These are phyloP conservation scores for Pseudopyrenochaeta lycopersici DNA, from an alignment of 2,329 filamentous ascomycete genomes.

Conservation along the genomic window DNA sequence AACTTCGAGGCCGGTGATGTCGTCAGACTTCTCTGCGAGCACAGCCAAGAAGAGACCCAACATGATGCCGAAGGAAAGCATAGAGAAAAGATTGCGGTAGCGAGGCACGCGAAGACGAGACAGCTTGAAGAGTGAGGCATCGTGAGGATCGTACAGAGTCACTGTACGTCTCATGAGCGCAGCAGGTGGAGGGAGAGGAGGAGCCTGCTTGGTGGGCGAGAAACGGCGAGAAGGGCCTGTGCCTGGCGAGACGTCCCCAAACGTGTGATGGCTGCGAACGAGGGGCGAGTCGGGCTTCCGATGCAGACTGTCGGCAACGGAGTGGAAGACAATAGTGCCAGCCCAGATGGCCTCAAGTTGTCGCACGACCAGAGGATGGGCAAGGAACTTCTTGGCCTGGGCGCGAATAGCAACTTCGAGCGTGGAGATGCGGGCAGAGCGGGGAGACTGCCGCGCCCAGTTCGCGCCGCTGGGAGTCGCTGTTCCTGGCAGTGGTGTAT, in stretches of 20 bases:
- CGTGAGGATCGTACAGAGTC: constrained; percentile 86
- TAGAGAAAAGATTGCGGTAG: constrained; percentile 90
- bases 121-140: constrained; percentile 90
- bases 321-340: constrained; percentile 93
- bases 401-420: constrained; percentile 93
- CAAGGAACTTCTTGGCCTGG: constrained; percentile 89
- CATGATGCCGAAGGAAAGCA: constrained; percentile 83
- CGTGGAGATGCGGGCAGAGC: constrained; percentile 82
- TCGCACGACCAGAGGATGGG: constrained; percentile 90
- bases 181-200: constrained; percentile 31
- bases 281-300: constrained; percentile 60
- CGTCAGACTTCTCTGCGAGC: constrained; percentile 75
- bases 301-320: constrained; percentile 84
- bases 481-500: constrained; percentile 54
- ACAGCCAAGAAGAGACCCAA: constrained; percentile 88
- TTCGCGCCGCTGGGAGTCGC: constrained; percentile 33
- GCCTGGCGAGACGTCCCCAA: constrained; percentile 37
- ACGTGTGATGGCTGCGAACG: constrained; percentile 27
- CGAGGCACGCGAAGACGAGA: constrained; percentile 89
- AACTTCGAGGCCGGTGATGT: constrained; percentile 85
- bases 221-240: constrained; percentile 40
- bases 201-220: constrained; percentile 32
- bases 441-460: constrained; percentile 44
- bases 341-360: constrained; percentile 98
- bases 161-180: constrained; percentile 74